These are phyloP conservation scores for Chloropicon primus DNA, from an alignment of 139 green algal species.

Conservation along the genomic window DNA sequence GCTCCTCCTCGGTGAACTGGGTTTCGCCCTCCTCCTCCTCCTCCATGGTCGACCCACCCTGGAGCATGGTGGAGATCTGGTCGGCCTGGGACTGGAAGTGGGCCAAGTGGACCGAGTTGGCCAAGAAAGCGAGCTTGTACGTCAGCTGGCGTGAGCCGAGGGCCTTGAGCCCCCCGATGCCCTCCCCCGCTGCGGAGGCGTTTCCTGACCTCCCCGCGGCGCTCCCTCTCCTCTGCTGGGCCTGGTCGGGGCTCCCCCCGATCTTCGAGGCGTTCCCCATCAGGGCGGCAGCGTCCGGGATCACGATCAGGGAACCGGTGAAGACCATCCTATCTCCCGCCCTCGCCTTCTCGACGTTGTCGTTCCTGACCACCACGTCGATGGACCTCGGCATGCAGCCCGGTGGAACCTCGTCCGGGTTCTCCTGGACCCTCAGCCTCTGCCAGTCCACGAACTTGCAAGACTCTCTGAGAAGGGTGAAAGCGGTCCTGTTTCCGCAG, in stretches of 20 bases:
- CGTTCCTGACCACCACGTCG: slow-evolving; percentile 87
- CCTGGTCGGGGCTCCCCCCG: slow-evolving; percentile 15
- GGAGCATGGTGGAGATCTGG: background rate
- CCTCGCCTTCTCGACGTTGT: slow-evolving; percentile 82
- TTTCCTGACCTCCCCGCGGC: background rate
- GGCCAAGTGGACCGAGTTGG: slow-evolving; percentile 38
- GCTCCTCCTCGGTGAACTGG: slow-evolving; percentile 35
- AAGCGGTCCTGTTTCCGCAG: slow-evolving; percentile 80
- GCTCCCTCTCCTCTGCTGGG: slow-evolving; percentile 3
- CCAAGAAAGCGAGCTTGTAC: slow-evolving; percentile 82
- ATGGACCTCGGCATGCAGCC: slow-evolving; percentile 85
- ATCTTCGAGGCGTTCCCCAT: slow-evolving; percentile 30
- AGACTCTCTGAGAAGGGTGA: slow-evolving; percentile 67
- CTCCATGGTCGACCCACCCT: slow-evolving; percentile 10
- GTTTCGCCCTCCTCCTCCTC: slow-evolving; percentile 42
- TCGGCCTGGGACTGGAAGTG: slow-evolving; percentile 1
- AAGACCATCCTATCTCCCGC: slow-evolving; percentile 88
- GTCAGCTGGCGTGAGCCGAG: slow-evolving; percentile 79
- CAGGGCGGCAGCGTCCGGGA: slow-evolving; percentile 78
- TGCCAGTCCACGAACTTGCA: slow-evolving; percentile 98
- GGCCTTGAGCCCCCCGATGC: slow-evolving; percentile 54
- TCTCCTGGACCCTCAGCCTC: slow-evolving; percentile 88
- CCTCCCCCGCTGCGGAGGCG: slow-evolving; percentile 25
- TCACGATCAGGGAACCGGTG: slow-evolving; percentile 80
- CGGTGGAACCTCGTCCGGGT: slow-evolving; percentile 70